phyloP scores from a whole-genome alignment of 2,329 filamentous ascomycete genomes.

The Aspergillus viridinutans region DNA sequence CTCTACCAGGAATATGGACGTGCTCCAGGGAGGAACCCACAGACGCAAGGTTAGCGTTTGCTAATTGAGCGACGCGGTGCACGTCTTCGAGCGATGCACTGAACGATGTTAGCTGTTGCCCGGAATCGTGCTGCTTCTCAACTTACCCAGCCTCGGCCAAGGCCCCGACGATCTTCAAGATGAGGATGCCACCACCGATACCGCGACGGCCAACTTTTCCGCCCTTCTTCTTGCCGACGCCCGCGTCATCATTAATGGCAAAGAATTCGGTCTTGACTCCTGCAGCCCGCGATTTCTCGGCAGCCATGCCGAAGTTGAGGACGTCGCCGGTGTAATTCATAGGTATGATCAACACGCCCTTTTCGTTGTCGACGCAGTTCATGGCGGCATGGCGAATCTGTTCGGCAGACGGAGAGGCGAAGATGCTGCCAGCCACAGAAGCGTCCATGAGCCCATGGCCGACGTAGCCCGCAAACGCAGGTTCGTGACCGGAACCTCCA shows the following conservation, averaged over 20 bases:
- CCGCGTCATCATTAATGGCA: constrained; percentile 86
- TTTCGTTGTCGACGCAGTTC: constrained; percentile 64
- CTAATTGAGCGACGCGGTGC: constrained; percentile 64
- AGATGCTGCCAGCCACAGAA: constrained; percentile 81
- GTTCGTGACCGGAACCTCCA: constrained; percentile 86
- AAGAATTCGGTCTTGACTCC: constrained; percentile 81
- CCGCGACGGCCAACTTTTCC: constrained; percentile 92
- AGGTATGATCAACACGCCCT: constrained; percentile 81
- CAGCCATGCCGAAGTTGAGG: constrained; percentile 88
- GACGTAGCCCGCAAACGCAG: constrained; percentile 80
- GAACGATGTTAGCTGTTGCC: neutral
- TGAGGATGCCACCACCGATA: constrained; percentile 84
- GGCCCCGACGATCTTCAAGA: constrained; percentile 86
- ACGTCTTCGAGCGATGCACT: constrained; percentile 63
- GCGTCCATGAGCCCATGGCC: constrained; percentile 75
- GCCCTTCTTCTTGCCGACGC: constrained; percentile 72
- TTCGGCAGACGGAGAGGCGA: constrained; percentile 74
- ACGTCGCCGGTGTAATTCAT: constrained; percentile 95
- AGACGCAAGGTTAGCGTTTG: constrained; percentile 72
- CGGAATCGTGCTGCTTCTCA: neutral
- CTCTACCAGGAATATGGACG: constrained; percentile 86
- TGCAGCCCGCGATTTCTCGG: constrained; percentile 82
- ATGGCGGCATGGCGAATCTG: constrained; percentile 76
- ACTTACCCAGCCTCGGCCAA: constrained; percentile 66
- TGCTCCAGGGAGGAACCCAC: constrained; percentile 83